A percentile compares a stretch with the other conserved stretches of the same genome.
Evolutionary conservation across 306 rosid genomes (phyloP).

Genomic region (Vachellia pachyceras): DNA sequence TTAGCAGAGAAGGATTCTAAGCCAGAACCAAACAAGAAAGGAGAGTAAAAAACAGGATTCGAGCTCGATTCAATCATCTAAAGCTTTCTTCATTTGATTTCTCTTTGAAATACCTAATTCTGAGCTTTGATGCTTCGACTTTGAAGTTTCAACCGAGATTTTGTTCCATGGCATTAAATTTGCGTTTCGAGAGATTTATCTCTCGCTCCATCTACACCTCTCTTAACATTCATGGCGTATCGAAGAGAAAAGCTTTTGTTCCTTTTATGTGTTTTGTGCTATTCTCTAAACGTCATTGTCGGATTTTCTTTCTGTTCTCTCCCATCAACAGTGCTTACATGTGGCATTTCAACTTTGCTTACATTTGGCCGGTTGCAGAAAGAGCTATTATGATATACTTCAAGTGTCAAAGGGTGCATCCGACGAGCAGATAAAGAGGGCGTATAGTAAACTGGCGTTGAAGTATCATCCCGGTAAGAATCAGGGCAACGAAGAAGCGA

Average conservation of each 20-base stretch:
- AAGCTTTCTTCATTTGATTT: neutral
- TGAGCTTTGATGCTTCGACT: neutral
- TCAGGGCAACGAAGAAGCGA: conserved; percentile 81
- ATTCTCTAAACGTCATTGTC: conserved; percentile 61
- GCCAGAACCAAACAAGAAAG: neutral
- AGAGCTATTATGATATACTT: conserved; percentile 71
- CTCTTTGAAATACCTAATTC: conserved; percentile 25
- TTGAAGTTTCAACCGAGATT: conserved; percentile 9
- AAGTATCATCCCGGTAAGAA: conserved; percentile 93
- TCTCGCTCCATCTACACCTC: neutral
- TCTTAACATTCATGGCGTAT: conserved; percentile 55
- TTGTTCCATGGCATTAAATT: conserved; percentile 27
- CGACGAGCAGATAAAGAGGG: conserved; percentile 87
- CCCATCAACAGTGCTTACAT: neutral
- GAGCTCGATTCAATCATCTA: neutral
- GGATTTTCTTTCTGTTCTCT: conserved; percentile 42
- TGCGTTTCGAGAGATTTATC: conserved; percentile 25
- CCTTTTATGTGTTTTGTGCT: conserved; percentile 46
- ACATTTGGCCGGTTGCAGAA: conserved; percentile 39
- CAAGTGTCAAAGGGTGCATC: conserved; percentile 71
- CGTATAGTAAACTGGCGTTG: conserved; percentile 76
- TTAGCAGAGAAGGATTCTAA: neutral
- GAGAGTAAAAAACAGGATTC: neutral
- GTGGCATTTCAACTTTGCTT: neutral
- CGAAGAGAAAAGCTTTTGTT: conserved; percentile 35